These are phyloP conservation scores for Cladosporium oxysporum DNA, from an alignment of 2,329 filamentous ascomycete genomes.

Conservation along the genomic window DNA sequence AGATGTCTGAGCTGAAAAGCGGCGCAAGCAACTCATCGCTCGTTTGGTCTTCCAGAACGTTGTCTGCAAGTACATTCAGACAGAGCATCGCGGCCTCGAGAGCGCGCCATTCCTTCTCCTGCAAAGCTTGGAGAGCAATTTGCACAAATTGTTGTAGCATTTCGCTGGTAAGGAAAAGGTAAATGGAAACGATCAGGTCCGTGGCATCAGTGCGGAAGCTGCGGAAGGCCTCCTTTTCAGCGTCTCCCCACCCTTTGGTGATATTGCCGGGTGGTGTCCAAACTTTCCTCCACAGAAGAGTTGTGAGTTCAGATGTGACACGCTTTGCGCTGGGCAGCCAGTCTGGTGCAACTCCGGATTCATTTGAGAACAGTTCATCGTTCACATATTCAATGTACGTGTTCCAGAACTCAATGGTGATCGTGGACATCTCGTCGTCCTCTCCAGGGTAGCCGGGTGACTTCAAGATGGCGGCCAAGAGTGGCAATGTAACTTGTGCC, in stretches of 20 bases:
- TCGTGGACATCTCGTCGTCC: slow-evolving; percentile 74
- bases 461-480: slow-evolving; percentile 57
- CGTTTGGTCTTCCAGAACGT: slow-evolving; percentile 57
- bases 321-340: slow-evolving; percentile 63
- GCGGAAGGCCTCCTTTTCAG: slow-evolving; percentile 66
- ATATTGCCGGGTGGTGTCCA: slow-evolving; percentile 62
- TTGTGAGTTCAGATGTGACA: slow-evolving; percentile 58
- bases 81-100: slow-evolving; percentile 60
- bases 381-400: slow-evolving; percentile 67
- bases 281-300: slow-evolving; percentile 35
- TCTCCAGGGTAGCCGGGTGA: slow-evolving; percentile 67
- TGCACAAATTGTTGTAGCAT: slow-evolving; percentile 51
- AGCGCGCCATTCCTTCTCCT: slow-evolving; percentile 48
- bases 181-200: slow-evolving; percentile 74
- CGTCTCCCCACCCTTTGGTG: slow-evolving; percentile 65
- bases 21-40: slow-evolving; percentile 61
- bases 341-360: slow-evolving; percentile 43
- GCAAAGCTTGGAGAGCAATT: slow-evolving; percentile 45
- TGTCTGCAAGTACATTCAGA: slow-evolving; percentile 67
- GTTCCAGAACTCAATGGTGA: slow-evolving; percentile 78
- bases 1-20: slow-evolving; percentile 65
- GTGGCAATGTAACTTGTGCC: slow-evolving; percentile 16
- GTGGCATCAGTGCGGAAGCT: slow-evolving; percentile 77
- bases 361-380: slow-evolving; percentile 60
- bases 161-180: slow-evolving; percentile 52